phyloP scores from a whole-genome alignment of 805 yeast species.

The Yarrowia divulgata region DNA sequence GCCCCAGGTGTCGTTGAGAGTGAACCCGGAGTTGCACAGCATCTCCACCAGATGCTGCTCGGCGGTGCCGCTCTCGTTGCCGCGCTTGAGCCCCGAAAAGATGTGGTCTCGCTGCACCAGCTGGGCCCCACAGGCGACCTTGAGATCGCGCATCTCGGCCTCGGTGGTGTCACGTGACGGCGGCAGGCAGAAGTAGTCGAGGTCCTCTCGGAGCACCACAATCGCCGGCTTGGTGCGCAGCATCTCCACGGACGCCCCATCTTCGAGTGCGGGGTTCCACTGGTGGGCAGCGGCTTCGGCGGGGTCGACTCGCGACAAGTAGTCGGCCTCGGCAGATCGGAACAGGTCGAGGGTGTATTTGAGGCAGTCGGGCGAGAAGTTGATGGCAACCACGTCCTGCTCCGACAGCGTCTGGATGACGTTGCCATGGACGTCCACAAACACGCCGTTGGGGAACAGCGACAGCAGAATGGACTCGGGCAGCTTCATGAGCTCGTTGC shows the following conservation, averaged over 20 bases:
- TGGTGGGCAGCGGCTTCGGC: conserved; percentile 6
- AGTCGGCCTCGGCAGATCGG: conserved; percentile 62
- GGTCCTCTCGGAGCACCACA: conserved; percentile 89
- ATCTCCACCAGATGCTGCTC: conserved; percentile 94
- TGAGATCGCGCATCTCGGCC: conserved; percentile 71
- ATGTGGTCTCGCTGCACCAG: conserved; percentile 65
- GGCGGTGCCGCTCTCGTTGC: conserved; percentile 69
- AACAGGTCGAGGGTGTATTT: conserved; percentile 79
- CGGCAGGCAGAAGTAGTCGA: conserved; percentile 91
- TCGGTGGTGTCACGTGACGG: conserved; percentile 62
- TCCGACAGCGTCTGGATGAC: conserved; percentile 81
- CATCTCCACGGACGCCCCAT: conserved; percentile 62
- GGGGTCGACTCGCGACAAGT: neutral
- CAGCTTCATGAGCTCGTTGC: conserved; percentile 87
- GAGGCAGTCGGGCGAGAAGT: conserved; percentile 86
- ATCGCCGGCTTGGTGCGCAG: conserved; percentile 84
- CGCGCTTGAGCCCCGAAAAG: conserved; percentile 72
- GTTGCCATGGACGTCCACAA: conserved; percentile 76
- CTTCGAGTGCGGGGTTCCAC: conserved; percentile 40
- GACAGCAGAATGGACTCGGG: conserved; percentile 91
- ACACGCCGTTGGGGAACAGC: conserved; percentile 88
- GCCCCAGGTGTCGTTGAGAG: conserved; percentile 78
- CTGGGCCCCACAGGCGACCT: conserved; percentile 73
- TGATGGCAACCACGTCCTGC: conserved; percentile 75
- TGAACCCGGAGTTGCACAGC: conserved; percentile 90